Evolutionary conservation across 768 basidiomycete genomes (phyloP), one percentile per base, ranked within the genome.

Genomic region (Leucocoprinus sp.): DNA sequence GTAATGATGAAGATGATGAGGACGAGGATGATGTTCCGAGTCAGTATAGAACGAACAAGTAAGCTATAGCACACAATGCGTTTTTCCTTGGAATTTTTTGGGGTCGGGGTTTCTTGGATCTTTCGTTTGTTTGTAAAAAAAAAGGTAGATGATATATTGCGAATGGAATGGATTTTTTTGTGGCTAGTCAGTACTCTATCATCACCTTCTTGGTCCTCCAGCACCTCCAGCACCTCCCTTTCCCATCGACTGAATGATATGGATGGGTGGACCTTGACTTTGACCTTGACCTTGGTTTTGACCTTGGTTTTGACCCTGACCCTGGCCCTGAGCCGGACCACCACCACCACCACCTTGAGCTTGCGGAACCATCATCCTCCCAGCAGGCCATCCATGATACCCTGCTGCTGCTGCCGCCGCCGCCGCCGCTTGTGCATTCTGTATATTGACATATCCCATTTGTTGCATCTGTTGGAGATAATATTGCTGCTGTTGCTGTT

Each of bases 261-360:
- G n/a, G n/a, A n/a, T n/a, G n/a, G n/a, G n/a, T n/a, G 26, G 22
- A 40, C 8, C 39, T 12, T 45, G 50, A 14, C 19, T 15, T 1
- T 40, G 49, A 12, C 21, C 37, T n/a, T 39, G 35, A 21, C 34
- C 26, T 17, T 43, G 50, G 36, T 27, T 35, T 12, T 47, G 50
- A 27, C 45, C 50, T 42, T 52, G 54, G 7, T 40, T 38, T 43
- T 52, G 50, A 50, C 44, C 26, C 50, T 52, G 33, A 49, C 55
- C 49, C 45, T 57, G 41, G 28, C 35, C 42, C 48, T 55, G 41
- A 33, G 49, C 54, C 40, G 52, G 46, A 27, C 48, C 52, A 37
- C 49, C 47, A 18, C 17, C 17, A 11, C 26, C 11, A 11, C 26
- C 11, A 11, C 26, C n/a, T n/a, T n/a, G n/a, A n/a, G n/a, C n/a